Conservation (phyloP, 2,329 filamentous ascomycete species). For the Amylocarpus encephaloides region DNA sequence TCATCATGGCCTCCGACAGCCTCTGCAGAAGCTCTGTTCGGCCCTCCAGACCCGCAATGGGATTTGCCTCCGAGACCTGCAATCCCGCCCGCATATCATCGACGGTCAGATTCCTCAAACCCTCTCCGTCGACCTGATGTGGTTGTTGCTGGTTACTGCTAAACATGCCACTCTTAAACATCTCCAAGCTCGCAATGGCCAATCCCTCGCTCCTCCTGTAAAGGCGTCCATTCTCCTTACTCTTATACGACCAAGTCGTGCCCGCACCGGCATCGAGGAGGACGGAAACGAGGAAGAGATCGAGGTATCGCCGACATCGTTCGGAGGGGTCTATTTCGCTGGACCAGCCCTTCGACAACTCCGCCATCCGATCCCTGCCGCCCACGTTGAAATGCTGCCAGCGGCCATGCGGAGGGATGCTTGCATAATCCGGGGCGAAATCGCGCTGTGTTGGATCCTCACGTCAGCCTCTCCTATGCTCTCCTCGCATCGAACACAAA, state of each 20-base stretch:
- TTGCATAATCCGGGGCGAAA: constrained; percentile 59
- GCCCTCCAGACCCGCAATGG: constrained; percentile 78
- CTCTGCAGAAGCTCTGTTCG: constrained; percentile 72
- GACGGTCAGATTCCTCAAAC: constrained; percentile 66
- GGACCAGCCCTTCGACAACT: constrained; percentile 65
- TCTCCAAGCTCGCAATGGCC: constrained; percentile 70
- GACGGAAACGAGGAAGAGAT: constrained; percentile 75
- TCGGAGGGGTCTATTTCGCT: constrained; percentile 64
- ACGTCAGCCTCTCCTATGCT: constrained; percentile 1
- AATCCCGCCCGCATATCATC: constrained; percentile 72
- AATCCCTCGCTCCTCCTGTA: constrained; percentile 86
- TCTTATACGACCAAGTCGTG: constrained; percentile 87
- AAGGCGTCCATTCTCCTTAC: constrained; percentile 74
- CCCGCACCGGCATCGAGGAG: constrained; percentile 85
- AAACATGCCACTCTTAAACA: constrained; percentile 91
- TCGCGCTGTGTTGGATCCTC: constrained; percentile 47
- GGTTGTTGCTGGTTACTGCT: constrained; percentile 76
- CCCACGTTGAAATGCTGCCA: constrained; percentile 84
- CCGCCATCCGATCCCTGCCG: constrained; percentile 64
- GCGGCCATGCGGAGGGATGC: constrained; percentile 79
- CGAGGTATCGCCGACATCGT: constrained; percentile 67
- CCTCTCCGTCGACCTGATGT: constrained; percentile 82
- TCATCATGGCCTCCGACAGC: constrained; percentile 68
- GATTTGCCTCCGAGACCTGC: constrained; percentile 76
- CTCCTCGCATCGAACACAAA: too few species aligned